These are phyloP conservation scores for Rhododendron simsii DNA, from an alignment of 148 eudicot genomes.

Conservation along the genomic window DNA sequence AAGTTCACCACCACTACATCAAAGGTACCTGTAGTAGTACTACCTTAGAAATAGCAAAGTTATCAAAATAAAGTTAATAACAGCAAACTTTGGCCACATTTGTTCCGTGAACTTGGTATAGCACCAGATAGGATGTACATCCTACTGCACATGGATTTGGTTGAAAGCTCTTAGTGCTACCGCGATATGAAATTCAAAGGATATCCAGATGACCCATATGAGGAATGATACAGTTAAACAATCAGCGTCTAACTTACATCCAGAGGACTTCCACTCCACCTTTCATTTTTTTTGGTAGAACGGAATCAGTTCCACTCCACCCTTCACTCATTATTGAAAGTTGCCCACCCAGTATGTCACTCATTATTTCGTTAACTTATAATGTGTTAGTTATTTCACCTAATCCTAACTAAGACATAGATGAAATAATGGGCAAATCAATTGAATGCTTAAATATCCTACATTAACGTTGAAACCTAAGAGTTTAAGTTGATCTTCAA, in stretches of 20 bases:
- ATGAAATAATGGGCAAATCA: too few species aligned
- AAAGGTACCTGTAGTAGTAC: slow-evolving; percentile 57
- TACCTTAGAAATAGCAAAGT: slow-evolving; percentile 2
- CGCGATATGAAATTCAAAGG: not conserved
- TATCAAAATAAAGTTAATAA: not conserved
- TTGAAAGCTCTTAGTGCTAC: not conserved
- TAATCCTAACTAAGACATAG: too few species aligned
- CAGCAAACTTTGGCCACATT: not conserved
- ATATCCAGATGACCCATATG: not conserved
- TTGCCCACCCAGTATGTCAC: not conserved
- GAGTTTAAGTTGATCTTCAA: too few species aligned
- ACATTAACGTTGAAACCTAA: too few species aligned
- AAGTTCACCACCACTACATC: slow-evolving; percentile 93
- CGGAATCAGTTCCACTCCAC: not conserved
- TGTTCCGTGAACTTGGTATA: not conserved
- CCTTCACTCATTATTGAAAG: not conserved
- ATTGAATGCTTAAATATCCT: too few species aligned
- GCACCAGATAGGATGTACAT: not conserved
- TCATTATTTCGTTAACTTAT: not conserved
- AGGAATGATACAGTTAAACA: not conserved
- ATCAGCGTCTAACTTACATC: not conserved
- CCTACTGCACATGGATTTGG: not conserved
- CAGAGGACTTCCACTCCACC: not conserved
- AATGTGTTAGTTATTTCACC: too few species aligned
- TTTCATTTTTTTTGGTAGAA: too few species aligned